Conservation (phyloP, 1,284 basidiomycete species). For the Ceratobasidium sp. region DNA sequence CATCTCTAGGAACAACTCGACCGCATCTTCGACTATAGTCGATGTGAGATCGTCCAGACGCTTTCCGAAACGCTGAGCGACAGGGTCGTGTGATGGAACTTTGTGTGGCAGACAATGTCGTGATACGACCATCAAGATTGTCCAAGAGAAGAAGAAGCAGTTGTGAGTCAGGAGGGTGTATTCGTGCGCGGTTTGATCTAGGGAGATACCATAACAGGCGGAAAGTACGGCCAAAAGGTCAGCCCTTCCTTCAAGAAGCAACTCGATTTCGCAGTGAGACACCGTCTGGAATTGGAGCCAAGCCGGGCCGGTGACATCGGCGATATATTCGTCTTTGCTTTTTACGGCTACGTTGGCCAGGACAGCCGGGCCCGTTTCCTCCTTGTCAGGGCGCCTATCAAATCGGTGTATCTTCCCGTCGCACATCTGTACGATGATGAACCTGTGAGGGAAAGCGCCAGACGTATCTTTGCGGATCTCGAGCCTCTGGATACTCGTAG, state of each 20-base stretch:
- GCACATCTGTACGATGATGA: neutral
- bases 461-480: neutral
- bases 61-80: neutral
- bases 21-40: neutral
- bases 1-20: neutral
- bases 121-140: neutral
- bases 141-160: slow-evolving; percentile 33
- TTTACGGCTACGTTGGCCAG: neutral
- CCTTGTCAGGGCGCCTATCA: neutral
- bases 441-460: slow-evolving; percentile 5
- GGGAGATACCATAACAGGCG: neutral
- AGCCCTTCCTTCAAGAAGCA: neutral
- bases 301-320: neutral
- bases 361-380: neutral
- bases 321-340: neutral
- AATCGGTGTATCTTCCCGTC: neutral
- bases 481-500: neutral
- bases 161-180: slow-evolving; percentile 11
- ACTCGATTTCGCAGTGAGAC: slow-evolving; percentile 4
- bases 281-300: neutral
- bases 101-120: neutral
- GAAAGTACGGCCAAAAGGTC: slow-evolving; percentile 5
- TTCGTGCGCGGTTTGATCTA: neutral
- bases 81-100: neutral
- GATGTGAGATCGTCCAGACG: neutral